Base-by-base conservation (phyloP, 257 asterid genomes). In the Oldenlandia corymbosa region DNA sequence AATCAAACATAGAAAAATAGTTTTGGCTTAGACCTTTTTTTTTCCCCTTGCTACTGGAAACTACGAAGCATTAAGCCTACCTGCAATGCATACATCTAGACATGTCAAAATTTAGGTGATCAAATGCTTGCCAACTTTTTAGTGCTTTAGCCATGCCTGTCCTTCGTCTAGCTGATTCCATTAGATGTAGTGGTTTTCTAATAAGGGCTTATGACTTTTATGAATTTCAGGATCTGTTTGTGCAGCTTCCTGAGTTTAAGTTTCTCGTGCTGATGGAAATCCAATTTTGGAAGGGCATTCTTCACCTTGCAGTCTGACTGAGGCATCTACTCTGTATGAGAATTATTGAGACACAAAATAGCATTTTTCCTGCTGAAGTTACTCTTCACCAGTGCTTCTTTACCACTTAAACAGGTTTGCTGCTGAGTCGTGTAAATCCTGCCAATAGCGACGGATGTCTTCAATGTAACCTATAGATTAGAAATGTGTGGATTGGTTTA, bases 181-280 rank as follows among this genome's bases (percentile, higher is more conserved):
- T 2, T 21, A 36, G 18, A 28, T 24, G 20, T 30, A 30, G 4
- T 45, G 3, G 28, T 55, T 13, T 34, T 46, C 27, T 43, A 23
- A 18, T 66, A 6, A 4, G 8, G 1, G 4, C 43, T 55, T 1
- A 36, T 26, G 17, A 31, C 9, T 46, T 23, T 45, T 42, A 53
- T 61, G 23, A 31, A 26, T 71, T 23, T 28, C 59, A 74, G 78
- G 78, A 13, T 64, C 75, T 51, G 58, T 74, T 50, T 74, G 78
- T 5, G 68, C 71, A 14, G 62, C 78, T 16, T 62, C 75, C 37
- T 74, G 71, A 68, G n/a, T n/a, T n/a, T 58, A 34, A n/a, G n/a
- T n/a, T 20, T 21, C 39, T 21, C 11, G 26, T 16, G n/a, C 55
- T 11, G 27, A 42, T 20, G 24, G 36, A 27, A 17, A 27, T 32